Evolutionary conservation across 2,329 filamentous ascomycete species (phyloP).

Genomic region (Neofusicoccum cordaticola): DNA sequence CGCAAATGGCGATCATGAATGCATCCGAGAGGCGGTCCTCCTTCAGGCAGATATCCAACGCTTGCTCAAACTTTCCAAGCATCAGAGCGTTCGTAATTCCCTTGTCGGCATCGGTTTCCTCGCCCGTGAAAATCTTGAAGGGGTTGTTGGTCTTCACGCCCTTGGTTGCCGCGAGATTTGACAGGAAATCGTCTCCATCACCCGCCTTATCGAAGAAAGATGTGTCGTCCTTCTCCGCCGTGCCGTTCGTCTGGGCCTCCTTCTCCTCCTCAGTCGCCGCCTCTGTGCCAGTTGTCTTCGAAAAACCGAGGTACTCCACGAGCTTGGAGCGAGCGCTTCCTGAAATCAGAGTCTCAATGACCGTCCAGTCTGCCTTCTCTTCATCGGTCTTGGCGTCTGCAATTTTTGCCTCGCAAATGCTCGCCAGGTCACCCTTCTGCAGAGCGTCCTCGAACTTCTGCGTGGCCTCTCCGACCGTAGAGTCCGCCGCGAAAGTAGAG

Average conservation of each 20-base stretch:
- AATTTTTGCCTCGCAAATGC: constrained; percentile 78
- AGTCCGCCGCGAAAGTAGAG: constrained; percentile 84
- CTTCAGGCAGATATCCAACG: constrained; percentile 81
- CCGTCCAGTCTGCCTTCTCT: constrained; percentile 93
- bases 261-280: constrained; percentile 46
- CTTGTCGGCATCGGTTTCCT: constrained; percentile 81
- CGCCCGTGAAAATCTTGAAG: constrained; percentile 82
- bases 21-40: constrained; percentile 92
- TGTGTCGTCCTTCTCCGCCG: constrained; percentile 48
- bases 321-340: constrained; percentile 83
- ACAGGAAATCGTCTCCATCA: constrained; percentile 78
- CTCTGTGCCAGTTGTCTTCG: constrained; percentile 52
- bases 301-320: constrained; percentile 86
- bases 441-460: constrained; percentile 84
- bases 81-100: constrained; percentile 83
- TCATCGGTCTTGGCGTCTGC: constrained; percentile 75
- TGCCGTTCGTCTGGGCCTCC: constrained; percentile 45
- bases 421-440: constrained; percentile 70
- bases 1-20: constrained; percentile 96
- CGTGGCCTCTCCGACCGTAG: constrained; percentile 76
- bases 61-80: constrained; percentile 85
- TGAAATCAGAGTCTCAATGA: constrained; percentile 83
- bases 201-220: constrained; percentile 76
- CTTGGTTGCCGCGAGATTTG: constrained; percentile 80
- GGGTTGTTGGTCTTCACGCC: constrained; percentile 91